Conservation (phyloP, 176 grass and related monocot genomes). For the Paspalum vaginatum region DNA sequence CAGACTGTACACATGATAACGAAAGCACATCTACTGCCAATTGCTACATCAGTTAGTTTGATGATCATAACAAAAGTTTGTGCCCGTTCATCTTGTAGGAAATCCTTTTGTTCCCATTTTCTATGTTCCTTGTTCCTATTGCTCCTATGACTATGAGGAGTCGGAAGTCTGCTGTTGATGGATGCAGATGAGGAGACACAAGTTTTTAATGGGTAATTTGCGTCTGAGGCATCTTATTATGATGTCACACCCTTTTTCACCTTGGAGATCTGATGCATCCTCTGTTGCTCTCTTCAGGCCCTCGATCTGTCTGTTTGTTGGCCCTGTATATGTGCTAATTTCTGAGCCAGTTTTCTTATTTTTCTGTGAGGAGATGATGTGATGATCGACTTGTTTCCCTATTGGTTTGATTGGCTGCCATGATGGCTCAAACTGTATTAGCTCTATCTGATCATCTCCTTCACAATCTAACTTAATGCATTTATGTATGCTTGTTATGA, state of each 20-base stretch:
- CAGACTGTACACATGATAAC: too few relatives aligned
- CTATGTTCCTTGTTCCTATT: too few relatives aligned
- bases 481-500: neutral
- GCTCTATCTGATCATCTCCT: slow-evolving; percentile 47
- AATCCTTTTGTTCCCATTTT: too few relatives aligned
- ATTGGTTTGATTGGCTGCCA: slow-evolving; percentile 55
- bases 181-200: slow-evolving; percentile 47
- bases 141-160: too few relatives aligned
- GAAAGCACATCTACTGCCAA: too few relatives aligned
- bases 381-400: slow-evolving; percentile 51
- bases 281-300: too few relatives aligned
- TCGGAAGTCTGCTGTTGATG: neutral
- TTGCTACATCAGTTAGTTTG: too few relatives aligned
- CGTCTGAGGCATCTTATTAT: slow-evolving; percentile 50
- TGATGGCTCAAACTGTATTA: slow-evolving; percentile 58
- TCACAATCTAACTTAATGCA: neutral
- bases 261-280: slow-evolving; percentile 52
- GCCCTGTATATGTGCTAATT: too few relatives aligned
- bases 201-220: slow-evolving; percentile 60
- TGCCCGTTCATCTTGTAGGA: too few relatives aligned
- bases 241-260: slow-evolving; percentile 58
- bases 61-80: too few relatives aligned
- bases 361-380: neutral
- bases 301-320: too few relatives aligned
- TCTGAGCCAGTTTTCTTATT: too few relatives aligned